phyloP scores from a whole-genome alignment of 2,329 filamentous ascomycete genomes.

The Fusarium miscanthi region DNA sequence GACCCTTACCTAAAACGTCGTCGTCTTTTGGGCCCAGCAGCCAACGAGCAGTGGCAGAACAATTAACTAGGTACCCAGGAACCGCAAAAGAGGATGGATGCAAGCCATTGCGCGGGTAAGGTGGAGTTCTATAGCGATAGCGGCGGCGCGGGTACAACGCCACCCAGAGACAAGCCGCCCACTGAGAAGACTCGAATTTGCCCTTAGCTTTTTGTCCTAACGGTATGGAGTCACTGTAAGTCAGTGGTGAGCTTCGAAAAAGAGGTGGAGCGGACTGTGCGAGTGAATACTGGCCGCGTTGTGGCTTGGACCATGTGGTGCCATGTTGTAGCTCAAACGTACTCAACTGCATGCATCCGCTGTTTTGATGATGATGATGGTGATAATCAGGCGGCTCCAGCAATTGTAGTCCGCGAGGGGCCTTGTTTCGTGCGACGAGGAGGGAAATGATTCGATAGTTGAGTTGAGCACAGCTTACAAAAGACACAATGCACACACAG shows the following conservation, averaged over 20 bases:
- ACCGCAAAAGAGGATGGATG: conserved; percentile 19
- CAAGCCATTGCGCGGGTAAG: conserved; percentile 38
- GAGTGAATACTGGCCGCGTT: conserved; percentile 6
- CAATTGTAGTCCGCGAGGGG: not conserved
- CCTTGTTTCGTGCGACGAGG: conserved; percentile 23
- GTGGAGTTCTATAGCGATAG: conserved; percentile 41
- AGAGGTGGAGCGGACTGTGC: conserved; percentile 13
- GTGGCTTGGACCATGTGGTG: conserved; percentile 33
- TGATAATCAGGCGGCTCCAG: conserved; percentile 1
- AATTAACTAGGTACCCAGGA: not conserved
- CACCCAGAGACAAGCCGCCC: conserved; percentile 18
- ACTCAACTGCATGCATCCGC: conserved; percentile 10
- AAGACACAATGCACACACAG: not conserved
- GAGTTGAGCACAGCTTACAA: not conserved
- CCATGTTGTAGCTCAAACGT: conserved; percentile 19
- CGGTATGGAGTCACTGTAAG: not conserved
- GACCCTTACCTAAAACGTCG: conserved; percentile 27
- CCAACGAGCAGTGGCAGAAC: not conserved
- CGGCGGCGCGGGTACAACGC: conserved; percentile 27
- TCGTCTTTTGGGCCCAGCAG: conserved; percentile 22
- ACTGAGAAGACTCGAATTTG: conserved; percentile 21
- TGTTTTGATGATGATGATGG: not conserved
- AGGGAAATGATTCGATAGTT: conserved; percentile 26
- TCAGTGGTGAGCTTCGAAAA: not conserved
- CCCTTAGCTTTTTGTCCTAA: not conserved